phyloP scores from a whole-genome alignment of 1,284 basidiomycete species.

The Puccinia coronata region DNA sequence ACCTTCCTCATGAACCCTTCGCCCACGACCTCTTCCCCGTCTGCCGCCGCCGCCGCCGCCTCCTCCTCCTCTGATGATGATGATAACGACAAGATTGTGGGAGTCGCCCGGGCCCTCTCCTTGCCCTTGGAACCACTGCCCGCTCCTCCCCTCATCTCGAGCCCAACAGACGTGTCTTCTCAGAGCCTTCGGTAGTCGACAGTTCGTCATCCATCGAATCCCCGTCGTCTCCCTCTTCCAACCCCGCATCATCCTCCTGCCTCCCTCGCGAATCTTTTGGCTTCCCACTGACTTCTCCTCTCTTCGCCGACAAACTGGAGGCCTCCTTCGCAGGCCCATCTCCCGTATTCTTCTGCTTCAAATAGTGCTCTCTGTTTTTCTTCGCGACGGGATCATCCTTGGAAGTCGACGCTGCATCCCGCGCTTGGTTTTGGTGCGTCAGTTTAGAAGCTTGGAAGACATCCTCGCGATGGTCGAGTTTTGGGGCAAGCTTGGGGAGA shows the following conservation, averaged over 20 bases:
- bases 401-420: too few relatives aligned
- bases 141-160: neutral
- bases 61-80: neutral
- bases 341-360: too few relatives aligned
- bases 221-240: neutral
- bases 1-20: constrained; percentile 50
- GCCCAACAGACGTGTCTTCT: neutral
- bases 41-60: too few relatives aligned
- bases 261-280: neutral
- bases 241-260: neutral
- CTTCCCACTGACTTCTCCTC: neutral
- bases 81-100: neutral
- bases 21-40: constrained; percentile 49
- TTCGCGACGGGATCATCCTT: too few relatives aligned
- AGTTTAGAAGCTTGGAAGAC: constrained; percentile 2
- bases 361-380: too few relatives aligned
- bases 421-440: neutral
- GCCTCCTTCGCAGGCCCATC: neutral
- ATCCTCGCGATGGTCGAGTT: neutral
- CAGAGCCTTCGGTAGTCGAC: constrained; percentile 3
- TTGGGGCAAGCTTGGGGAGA: neutral
- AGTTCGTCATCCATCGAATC: neutral
- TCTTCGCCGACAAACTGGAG: neutral
- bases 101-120: neutral
- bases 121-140: too few relatives aligned